Evolutionary conservation across 1,139 yeast genomes (phyloP).

Genomic region (Petasospora fabianii): DNA sequence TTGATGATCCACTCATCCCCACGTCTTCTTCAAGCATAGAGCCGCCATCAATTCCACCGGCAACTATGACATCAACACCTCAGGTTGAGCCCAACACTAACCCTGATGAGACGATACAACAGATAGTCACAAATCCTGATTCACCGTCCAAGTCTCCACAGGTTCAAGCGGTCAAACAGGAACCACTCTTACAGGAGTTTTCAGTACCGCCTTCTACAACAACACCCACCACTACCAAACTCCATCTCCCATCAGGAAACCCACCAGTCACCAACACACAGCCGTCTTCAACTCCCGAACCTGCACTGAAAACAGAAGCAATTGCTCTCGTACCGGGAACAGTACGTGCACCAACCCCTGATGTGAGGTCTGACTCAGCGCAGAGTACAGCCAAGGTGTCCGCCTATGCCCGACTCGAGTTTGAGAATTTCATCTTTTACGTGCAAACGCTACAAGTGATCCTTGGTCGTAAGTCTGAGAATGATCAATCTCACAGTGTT

Average conservation of each 20-base stretch:
- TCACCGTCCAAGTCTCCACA: conserved; percentile 7
- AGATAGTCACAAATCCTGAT: conserved; percentile 5
- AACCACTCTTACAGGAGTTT: neutral
- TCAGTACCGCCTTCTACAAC: neutral
- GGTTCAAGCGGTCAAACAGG: conserved; percentile 2
- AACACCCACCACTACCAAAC: conserved; percentile 1
- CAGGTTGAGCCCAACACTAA: neutral
- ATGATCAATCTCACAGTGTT: conserved; percentile 59
- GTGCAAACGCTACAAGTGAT: conserved; percentile 94
- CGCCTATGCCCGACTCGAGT: conserved; percentile 92
- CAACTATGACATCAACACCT: neutral
- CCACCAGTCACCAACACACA: no score
- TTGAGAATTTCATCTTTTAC: conserved; percentile 87
- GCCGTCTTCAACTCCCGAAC: no score
- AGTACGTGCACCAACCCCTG: conserved; percentile 7
- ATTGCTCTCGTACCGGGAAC: conserved; percentile 16
- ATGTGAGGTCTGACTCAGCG: conserved; percentile 7
- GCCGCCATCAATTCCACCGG: conserved; percentile 1
- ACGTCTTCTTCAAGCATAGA: neutral
- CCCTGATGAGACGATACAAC: conserved; percentile 17
- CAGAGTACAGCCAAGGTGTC: conserved; percentile 56
- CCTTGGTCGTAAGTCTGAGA: conserved; percentile 83
- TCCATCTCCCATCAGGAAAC: neutral
- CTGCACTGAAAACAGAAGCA: conserved; percentile 9
- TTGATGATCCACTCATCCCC: neutral